These are phyloP conservation scores for Fusarium tjaetaba DNA, from an alignment of 2,329 filamentous ascomycete genomes.

Conservation along the genomic window DNA sequence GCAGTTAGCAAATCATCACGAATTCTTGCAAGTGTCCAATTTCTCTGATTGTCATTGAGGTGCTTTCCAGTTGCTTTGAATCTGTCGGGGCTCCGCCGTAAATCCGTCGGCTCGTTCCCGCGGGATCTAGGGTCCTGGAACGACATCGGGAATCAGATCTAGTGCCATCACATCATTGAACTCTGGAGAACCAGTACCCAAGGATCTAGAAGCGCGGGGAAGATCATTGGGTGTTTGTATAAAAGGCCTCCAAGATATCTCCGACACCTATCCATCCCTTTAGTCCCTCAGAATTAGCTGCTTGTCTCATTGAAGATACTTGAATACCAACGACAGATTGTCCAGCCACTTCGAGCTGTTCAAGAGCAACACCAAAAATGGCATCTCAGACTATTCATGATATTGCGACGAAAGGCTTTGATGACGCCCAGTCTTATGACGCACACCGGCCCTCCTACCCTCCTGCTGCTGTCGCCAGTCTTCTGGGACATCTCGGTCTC, in stretches of 20 bases:
- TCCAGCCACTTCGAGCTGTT: conserved; percentile 5
- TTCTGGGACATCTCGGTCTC: conserved; percentile 67
- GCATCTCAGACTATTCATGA: conserved; percentile 59
- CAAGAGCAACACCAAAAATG: conserved; percentile 22
- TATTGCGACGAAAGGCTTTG: conserved; percentile 66
- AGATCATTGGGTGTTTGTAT: conserved; percentile 19
- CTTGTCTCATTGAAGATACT: not conserved
- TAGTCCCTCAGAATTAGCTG: not conserved
- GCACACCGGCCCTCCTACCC: conserved; percentile 74
- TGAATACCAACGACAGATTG: not conserved
- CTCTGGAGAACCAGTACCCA: not conserved
- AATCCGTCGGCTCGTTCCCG: conserved; percentile 34
- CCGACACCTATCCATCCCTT: not conserved
- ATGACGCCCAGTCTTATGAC: conserved; percentile 72
- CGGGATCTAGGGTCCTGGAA: conserved; percentile 9
- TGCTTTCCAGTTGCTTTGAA: not conserved
- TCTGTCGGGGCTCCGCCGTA: conserved; percentile 17
- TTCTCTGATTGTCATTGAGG: no score
- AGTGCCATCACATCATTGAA: conserved; percentile 26
- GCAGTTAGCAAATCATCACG: conserved; percentile 26
- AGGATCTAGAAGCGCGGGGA: conserved; percentile 23
- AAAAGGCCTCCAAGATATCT: conserved; percentile 19
- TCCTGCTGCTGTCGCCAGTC: conserved; percentile 62
- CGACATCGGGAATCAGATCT: conserved; percentile 21
- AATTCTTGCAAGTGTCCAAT: not conserved